A percentile compares a stretch with the other conserved stretches of the same genome.
These are phyloP conservation scores for Solanum appendiculatum DNA, from an alignment of 257 asterid species.

Conservation along the genomic window DNA sequence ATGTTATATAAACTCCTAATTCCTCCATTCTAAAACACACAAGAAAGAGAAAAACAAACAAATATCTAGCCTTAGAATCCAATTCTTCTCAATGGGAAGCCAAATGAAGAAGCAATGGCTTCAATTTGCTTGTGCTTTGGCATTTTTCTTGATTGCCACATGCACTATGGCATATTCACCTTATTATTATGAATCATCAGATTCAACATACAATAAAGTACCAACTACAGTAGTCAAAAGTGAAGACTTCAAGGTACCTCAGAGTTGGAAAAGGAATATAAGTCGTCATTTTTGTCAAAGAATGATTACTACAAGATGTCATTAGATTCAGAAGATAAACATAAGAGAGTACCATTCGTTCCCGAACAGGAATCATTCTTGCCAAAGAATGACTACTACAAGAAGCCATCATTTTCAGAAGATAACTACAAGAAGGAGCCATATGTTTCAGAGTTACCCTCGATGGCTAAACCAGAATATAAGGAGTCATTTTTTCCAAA, in stretches of 20 bases:
- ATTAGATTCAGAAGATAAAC: neutral
- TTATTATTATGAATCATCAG: neutral
- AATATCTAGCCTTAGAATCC: neutral
- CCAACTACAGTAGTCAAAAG: neutral
- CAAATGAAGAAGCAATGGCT: neutral
- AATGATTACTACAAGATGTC: neutral
- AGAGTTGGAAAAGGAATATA: neutral
- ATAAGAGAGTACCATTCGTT: neutral
- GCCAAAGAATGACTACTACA: neutral
- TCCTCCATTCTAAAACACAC: neutral
- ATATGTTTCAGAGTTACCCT: neutral
- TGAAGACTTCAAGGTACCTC: neutral
- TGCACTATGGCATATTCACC: neutral
- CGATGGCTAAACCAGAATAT: neutral
- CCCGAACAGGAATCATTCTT: neutral
- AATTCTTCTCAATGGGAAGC: neutral
- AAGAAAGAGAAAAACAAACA: neutral
- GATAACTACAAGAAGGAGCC: neutral
- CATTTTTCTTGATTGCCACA: neutral
- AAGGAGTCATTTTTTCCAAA: neutral
- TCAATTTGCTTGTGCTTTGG: neutral
- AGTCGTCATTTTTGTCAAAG: neutral
- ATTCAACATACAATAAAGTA: neutral
- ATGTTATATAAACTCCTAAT: neutral
- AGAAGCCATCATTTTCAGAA: neutral